Conservation (phyloP, 495 filamentous ascomycete species). For the Podospora anserina region DNA sequence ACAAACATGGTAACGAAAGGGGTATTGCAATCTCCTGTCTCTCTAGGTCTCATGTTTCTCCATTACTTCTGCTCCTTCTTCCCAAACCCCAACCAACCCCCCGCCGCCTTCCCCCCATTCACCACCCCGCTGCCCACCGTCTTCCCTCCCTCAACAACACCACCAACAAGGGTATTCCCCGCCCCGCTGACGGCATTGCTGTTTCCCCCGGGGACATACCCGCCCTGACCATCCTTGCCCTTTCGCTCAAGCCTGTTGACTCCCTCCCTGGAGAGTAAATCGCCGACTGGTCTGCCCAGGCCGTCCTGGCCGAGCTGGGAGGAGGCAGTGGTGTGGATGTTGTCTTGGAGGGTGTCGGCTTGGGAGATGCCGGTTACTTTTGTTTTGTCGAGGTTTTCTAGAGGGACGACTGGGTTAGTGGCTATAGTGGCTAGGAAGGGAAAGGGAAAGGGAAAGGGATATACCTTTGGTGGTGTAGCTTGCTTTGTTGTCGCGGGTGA, state of each 20-base stretch:
- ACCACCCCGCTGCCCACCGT: not conserved
- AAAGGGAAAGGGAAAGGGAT: conserved; percentile 4
- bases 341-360: conserved; percentile 62
- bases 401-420: not conserved
- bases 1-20: not conserved
- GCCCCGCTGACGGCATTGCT: not conserved
- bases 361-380: conserved; percentile 62
- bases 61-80: not conserved
- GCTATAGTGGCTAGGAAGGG: not conserved
- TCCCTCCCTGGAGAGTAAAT: conserved; percentile 59
- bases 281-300: conserved; percentile 57
- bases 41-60: not conserved
- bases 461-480: conserved; percentile 61
- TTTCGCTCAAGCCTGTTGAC: conserved; percentile 60
- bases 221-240: conserved; percentile 59
- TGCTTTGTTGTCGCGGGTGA: conserved; percentile 70
- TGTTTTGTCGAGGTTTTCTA: conserved; percentile 61
- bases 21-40: not conserved
- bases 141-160: not conserved
- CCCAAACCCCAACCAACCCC: conserved; percentile 9
- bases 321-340: conserved; percentile 54
- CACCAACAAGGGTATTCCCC: not conserved
- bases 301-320: conserved; percentile 64
- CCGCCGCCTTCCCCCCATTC: conserved; percentile 2
- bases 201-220: conserved; percentile 34